These are phyloP conservation scores for Solanum piurae DNA, from an alignment of 257 asterid species.

Conservation along the genomic window DNA sequence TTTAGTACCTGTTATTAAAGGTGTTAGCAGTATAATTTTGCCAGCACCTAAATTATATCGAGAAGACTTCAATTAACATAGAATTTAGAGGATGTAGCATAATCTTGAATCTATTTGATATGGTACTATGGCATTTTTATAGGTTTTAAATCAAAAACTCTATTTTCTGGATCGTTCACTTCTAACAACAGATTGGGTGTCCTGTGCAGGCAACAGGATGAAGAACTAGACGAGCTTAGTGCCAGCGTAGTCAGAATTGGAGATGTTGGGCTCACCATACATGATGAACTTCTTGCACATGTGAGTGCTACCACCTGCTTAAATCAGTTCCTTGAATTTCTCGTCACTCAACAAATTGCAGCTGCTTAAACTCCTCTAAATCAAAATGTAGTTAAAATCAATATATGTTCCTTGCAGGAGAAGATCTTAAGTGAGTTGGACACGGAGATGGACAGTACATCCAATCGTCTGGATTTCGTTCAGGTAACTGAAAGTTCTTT, in stretches of 20 bases:
- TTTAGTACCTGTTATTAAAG: not conserved
- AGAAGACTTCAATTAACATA: not conserved
- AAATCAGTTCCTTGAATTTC: not conserved
- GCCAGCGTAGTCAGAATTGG: slow-evolving; percentile 88
- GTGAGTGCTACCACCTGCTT: slow-evolving; percentile 11
- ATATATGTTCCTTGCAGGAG: slow-evolving; percentile 40
- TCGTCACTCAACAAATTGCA: not conserved
- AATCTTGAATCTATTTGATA: not conserved
- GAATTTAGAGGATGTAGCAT: not conserved
- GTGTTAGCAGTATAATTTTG: not conserved
- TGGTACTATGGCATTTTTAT: not conserved
- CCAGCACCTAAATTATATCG: not conserved
- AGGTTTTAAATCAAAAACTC: not conserved
- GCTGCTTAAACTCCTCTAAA: not conserved
- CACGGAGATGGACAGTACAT: slow-evolving; percentile 88
- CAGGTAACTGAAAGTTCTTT: slow-evolving; percentile 38
- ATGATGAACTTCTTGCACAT: slow-evolving; percentile 91
- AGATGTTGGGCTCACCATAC: slow-evolving; percentile 93
- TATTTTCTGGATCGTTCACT: not conserved
- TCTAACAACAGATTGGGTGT: not conserved
- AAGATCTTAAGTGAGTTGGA: slow-evolving; percentile 74
- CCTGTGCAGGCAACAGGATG: slow-evolving; percentile 58
- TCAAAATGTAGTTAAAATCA: not conserved
- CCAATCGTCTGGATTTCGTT: slow-evolving; percentile 95
- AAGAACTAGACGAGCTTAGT: slow-evolving; percentile 82